These are phyloP conservation scores for Coccinonectria pachysandricola DNA, from an alignment of 2,329 filamentous ascomycete species.

Conservation along the genomic window DNA sequence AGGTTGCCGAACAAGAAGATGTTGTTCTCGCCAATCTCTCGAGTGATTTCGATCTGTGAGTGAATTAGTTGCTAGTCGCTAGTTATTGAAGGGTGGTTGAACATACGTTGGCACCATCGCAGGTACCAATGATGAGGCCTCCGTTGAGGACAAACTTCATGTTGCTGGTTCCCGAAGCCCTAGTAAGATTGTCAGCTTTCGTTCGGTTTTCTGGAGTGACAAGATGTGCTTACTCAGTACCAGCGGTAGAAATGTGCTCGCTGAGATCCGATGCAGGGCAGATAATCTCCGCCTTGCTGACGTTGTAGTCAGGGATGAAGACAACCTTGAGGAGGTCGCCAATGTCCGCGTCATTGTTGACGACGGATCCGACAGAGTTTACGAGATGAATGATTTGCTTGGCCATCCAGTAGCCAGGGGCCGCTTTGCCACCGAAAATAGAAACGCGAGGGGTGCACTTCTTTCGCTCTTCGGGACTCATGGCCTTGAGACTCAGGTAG, in stretches of 20 bases:
- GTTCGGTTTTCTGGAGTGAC: neutral
- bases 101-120: constrained; percentile 90
- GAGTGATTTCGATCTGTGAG: constrained; percentile 93
- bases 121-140: constrained; percentile 93
- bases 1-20: constrained; percentile 98
- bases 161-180: constrained; percentile 78
- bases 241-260: constrained; percentile 96
- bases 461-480: constrained; percentile 75
- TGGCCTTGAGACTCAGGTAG: constrained; percentile 78
- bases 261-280: constrained; percentile 89
- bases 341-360: constrained; percentile 87
- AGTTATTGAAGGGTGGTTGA: no score
- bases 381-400: constrained; percentile 97
- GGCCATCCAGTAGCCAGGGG: constrained; percentile 99
- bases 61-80: no score
- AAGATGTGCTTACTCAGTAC: constrained; percentile 58
- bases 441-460: constrained; percentile 81
- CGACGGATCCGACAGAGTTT: constrained; percentile 79
- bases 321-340: constrained; percentile 94
- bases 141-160: constrained; percentile 99
- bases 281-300: constrained; percentile 98
- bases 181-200: constrained; percentile 18
- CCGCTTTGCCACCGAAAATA: constrained; percentile 96
- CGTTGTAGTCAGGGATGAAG: constrained; percentile 97
- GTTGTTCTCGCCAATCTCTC: constrained; percentile 91